A percentile compares a stretch with the other conserved stretches of the same genome.
Evolutionary conservation across 2,329 filamentous ascomycete genomes (phyloP).

Genomic region (Xylariaceae sp.): DNA sequence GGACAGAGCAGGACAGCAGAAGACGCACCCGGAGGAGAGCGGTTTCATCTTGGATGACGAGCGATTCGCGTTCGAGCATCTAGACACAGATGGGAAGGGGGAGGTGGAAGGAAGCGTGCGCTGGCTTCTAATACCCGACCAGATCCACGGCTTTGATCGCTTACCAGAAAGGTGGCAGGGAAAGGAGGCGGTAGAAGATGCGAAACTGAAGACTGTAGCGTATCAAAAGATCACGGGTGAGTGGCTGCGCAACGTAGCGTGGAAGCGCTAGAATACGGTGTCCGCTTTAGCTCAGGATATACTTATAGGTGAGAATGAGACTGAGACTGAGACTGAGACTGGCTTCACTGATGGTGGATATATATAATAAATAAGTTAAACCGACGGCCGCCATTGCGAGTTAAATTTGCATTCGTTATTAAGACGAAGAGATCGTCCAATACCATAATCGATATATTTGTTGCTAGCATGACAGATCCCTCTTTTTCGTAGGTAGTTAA

Average conservation of each 20-base stretch:
- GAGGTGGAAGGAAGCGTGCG: constrained; percentile 35
- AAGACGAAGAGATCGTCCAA: no score
- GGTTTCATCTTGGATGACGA: constrained; percentile 38
- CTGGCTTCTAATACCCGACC: constrained; percentile 48
- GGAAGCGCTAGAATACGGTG: constrained; percentile 24
- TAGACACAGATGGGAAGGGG: constrained; percentile 21
- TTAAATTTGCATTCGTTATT: no score
- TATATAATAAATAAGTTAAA: no score
- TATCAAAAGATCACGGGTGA: constrained; percentile 36
- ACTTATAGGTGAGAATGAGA: no score
- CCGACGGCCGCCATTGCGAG: no score
- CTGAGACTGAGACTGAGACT: no score
- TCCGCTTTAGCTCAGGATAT: neutral
- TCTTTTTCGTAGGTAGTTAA: no score
- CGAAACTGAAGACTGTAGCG: constrained; percentile 35
- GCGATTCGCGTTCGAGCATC: constrained; percentile 41
- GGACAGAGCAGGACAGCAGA: constrained; percentile 34
- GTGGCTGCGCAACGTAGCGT: constrained; percentile 37
- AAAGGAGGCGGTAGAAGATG: constrained; percentile 36
- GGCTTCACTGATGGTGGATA: no score
- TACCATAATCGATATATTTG: no score
- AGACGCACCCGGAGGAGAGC: constrained; percentile 19
- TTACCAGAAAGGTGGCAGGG: constrained; percentile 33
- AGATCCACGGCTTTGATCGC: constrained; percentile 45
- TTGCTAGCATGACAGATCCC: no score